These are phyloP conservation scores for Salvia splendens DNA, from an alignment of 257 asterid genomes.

Conservation along the genomic window DNA sequence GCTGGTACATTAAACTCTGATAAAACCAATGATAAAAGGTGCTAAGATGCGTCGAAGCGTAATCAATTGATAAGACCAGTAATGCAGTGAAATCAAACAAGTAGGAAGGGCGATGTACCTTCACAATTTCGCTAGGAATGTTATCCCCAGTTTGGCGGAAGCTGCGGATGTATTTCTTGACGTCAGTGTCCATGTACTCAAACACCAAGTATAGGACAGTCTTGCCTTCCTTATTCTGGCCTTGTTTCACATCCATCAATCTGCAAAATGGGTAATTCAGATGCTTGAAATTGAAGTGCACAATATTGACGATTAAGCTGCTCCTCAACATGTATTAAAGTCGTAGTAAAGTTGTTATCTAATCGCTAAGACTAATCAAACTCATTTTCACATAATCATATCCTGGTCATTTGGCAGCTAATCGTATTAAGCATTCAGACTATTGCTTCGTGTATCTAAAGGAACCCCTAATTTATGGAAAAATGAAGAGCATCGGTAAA, in stretches of 20 bases:
- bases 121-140: conserved; percentile 52
- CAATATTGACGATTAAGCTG: neutral
- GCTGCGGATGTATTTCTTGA: conserved; percentile 82
- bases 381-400: neutral
- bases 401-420: neutral
- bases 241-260: conserved; percentile 91
- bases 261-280: conserved; percentile 34
- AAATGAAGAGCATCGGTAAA: neutral
- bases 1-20: conserved; percentile 93
- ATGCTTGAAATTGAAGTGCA: neutral
- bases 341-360: too few relatives aligned
- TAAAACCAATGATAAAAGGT: conserved; percentile 8
- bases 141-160: conserved; percentile 55
- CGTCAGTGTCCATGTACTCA: conserved; percentile 93
- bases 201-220: conserved; percentile 87
- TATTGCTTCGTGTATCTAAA: neutral
- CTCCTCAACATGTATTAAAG: too few relatives aligned
- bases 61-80: too few relatives aligned
- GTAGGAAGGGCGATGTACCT: conserved; percentile 42
- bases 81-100: neutral
- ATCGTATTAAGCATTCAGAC: neutral
- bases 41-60: neutral
- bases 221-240: conserved; percentile 85
- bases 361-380: neutral
- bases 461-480: neutral